Evolutionary conservation across 495 filamentous ascomycete species (phyloP), one percentile per base, ranked within the genome.

Genomic region (Penicillium canariense): DNA sequence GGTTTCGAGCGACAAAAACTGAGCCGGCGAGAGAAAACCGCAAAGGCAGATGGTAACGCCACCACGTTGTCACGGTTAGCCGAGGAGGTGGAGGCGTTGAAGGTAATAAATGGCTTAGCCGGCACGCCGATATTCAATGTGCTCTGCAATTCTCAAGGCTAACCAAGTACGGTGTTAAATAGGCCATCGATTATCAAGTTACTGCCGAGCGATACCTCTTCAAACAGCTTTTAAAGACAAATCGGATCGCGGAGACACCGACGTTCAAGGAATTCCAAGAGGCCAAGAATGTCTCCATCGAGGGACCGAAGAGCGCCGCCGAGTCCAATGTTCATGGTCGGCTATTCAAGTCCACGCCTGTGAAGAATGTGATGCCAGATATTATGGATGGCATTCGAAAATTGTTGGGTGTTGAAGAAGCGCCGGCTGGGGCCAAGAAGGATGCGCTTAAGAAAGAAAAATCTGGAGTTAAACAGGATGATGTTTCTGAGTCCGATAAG

Each of bases 1-100:
- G 90, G 88, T 14, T 93, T 93, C 68, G 92, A 96, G 73, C 78
- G 90, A 58, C 92, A 96, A 71, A 96, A 96, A 52, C 78, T 91
- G 39, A 84, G 87, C 27, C 85, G 90, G 48, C 75, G 91, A 31
- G 75, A 87, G 20, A 91, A 87, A 68, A 84, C 84, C 25, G 84
- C 85, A 2, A 80, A 77, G 58, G 48, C 68, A 18, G 75, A 79
- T n/a, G 71, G 79, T 17, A 67, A 72, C 31, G 35, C 34, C 2
- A 54, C 60, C 59, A 63, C 61, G 15, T 52, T 67, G 58, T 76
- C 81, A 66, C 73, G 89, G 17, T 68, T 94, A n/a, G 80, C 86
- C 56, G 81, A 79, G 44, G 92, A 96, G 71, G 77, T 91, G 36
- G 73, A 81, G 25, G 86, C 85, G 28, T 67, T 95, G 52, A 97